These are phyloP conservation scores for Colletotrichum echinochloae DNA, from an alignment of 2,329 filamentous ascomycete genomes.

Conservation along the genomic window DNA sequence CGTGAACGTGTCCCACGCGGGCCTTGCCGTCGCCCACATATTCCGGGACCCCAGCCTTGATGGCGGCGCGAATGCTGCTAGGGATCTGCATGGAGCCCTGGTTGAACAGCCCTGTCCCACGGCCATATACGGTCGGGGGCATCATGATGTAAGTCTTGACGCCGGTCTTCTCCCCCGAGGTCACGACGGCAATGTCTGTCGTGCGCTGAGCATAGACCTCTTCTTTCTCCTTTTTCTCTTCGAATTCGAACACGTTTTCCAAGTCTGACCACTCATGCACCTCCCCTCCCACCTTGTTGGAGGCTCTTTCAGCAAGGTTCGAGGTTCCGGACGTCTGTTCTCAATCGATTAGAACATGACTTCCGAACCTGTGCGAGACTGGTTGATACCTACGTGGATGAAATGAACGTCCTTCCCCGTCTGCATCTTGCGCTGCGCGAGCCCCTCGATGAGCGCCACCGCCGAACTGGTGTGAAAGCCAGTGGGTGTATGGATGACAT, in stretches of 20 bases:
- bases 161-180: conserved; percentile 51
- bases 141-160: conserved; percentile 61
- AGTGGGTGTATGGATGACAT: conserved; percentile 58
- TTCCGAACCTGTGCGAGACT: background rate
- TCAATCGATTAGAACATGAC: too few species aligned
- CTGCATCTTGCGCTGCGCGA: conserved; percentile 52
- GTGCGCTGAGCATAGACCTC: conserved; percentile 57
- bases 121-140: conserved; percentile 61
- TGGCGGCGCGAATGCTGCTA: conserved; percentile 47
- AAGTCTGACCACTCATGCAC: conserved; percentile 55
- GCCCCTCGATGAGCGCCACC: conserved; percentile 56
- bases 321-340: conserved; percentile 55
- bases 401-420: conserved; percentile 52
- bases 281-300: conserved; percentile 47
- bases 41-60: conserved; percentile 43
- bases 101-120: conserved; percentile 57
- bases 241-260: conserved; percentile 58
- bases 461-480: conserved; percentile 54
- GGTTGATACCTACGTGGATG: conserved; percentile 51
- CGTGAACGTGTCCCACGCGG: conserved; percentile 58
- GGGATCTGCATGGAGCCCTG: conserved; percentile 53
- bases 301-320: conserved; percentile 56
- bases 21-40: conserved; percentile 52
- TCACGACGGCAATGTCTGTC: conserved; percentile 57
- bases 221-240: conserved; percentile 51